A percentile compares a stretch with the other conserved stretches of the same genome.
These are phyloP conservation scores for Melampsora abietis-canadensis DNA, from an alignment of 1,284 basidiomycete species.

Conservation along the genomic window DNA sequence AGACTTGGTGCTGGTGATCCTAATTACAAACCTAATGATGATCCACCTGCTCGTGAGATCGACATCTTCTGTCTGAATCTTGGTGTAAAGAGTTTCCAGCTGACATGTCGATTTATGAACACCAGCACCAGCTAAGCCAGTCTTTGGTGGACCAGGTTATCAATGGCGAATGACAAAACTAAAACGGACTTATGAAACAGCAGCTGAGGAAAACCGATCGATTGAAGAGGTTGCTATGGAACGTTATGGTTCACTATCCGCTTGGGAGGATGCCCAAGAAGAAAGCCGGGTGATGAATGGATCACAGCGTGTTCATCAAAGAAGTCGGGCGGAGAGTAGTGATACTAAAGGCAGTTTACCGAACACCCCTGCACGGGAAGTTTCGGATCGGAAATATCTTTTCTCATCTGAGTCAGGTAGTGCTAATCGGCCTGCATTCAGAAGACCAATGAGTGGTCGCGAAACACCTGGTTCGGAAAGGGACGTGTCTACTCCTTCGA, in stretches of 20 bases:
- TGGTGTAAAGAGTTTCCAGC: neutral
- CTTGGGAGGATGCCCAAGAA: constrained; percentile 81
- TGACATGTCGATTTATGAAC: neutral
- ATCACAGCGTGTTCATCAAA: constrained; percentile 58
- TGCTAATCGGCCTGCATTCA: constrained; percentile 61
- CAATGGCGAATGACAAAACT: constrained; percentile 41
- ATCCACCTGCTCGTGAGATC: constrained; percentile 11
- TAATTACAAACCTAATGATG: constrained; percentile 20
- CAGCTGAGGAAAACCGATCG: constrained; percentile 28
- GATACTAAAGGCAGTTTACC: constrained; percentile 52
- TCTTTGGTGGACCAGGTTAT: constrained; percentile 36
- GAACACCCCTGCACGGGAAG: constrained; percentile 30
- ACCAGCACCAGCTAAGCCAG: constrained; percentile 6
- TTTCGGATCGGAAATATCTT: constrained; percentile 23
- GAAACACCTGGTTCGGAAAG: constrained; percentile 35
- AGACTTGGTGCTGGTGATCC: constrained; percentile 39
- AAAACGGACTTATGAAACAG: constrained; percentile 34
- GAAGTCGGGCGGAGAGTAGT: constrained; percentile 50
- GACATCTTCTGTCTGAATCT: too few species aligned
- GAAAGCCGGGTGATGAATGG: constrained; percentile 81
- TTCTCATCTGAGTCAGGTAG: constrained; percentile 35
- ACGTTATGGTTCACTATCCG: constrained; percentile 75
- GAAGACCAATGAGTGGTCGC: constrained; percentile 64
- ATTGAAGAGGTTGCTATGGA: constrained; percentile 70
- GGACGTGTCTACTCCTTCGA: constrained; percentile 8